phyloP scores from a whole-genome alignment of 768 basidiomycete species.

The Asterophora parasitica region DNA sequence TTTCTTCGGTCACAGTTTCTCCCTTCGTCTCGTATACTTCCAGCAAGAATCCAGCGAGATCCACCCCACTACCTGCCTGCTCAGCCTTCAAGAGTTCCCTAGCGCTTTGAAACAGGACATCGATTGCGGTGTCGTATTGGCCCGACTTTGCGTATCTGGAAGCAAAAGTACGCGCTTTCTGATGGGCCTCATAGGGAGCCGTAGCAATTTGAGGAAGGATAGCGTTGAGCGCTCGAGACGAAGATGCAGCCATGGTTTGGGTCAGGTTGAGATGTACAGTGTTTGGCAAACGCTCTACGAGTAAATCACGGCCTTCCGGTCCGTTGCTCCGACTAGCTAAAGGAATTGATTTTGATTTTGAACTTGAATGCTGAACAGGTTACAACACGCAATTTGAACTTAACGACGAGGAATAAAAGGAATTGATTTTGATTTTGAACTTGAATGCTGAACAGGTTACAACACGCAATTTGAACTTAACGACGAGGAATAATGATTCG shows the following conservation, averaged over 20 bases:
- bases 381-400: not conserved
- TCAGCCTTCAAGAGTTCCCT: constrained; percentile 84
- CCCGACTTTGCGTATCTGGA: constrained; percentile 78
- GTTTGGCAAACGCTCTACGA: constrained; percentile 7
- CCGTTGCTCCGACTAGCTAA: too few relatives aligned
- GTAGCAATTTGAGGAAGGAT: constrained; percentile 68
- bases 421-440: too few relatives aligned
- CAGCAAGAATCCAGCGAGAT: constrained; percentile 74
- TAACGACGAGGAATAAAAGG: too few relatives aligned
- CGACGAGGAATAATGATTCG: too few relatives aligned
- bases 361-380: too few relatives aligned
- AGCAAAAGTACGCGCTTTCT: constrained; percentile 94
- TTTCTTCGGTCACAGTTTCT: constrained; percentile 70
- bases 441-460: too few relatives aligned
- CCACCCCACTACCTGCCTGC: constrained; percentile 86
- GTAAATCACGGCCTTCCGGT: not conserved
- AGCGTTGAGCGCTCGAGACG: constrained; percentile 65
- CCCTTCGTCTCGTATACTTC: constrained; percentile 79
- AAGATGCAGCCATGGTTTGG: constrained; percentile 30
- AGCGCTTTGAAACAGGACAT: constrained; percentile 88
- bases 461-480: not conserved
- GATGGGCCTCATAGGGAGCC: constrained; percentile 91
- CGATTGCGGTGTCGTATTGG: constrained; percentile 83
- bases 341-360: too few relatives aligned
- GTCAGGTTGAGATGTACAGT: not conserved